These are phyloP conservation scores for Achaetomiella virescens DNA, from an alignment of 495 filamentous ascomycete genomes.

Conservation along the genomic window DNA sequence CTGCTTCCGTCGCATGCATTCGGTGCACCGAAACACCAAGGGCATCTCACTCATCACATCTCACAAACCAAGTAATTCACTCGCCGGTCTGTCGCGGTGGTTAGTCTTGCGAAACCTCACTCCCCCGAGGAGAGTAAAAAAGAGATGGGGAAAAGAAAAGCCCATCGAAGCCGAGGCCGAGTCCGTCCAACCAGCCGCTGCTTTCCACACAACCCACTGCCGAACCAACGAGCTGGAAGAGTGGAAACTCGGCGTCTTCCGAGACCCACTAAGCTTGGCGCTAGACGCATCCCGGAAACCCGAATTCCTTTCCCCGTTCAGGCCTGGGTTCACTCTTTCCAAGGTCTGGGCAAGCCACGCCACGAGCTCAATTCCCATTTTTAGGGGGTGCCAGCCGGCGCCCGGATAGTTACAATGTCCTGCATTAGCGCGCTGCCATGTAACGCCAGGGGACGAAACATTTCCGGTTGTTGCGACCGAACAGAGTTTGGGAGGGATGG, in stretches of 20 bases:
- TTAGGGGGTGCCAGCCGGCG: background rate
- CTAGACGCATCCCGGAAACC: background rate
- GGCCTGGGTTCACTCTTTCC: background rate
- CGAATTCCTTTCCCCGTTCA: background rate
- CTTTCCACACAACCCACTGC: background rate
- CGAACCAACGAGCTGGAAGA: background rate
- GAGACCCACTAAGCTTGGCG: background rate
- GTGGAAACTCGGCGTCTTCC: conserved; percentile 9
- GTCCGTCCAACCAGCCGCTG: background rate
- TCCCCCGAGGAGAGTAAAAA: no score
- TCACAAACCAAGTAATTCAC: no score
- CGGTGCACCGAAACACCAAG: no score
- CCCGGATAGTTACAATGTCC: background rate
- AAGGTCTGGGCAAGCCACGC: background rate
- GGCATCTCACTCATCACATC: no score
- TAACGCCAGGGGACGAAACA: background rate
- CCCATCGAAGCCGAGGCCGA: conserved; percentile 8
- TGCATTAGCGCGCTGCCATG: conserved; percentile 14
- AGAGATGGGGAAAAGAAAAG: background rate
- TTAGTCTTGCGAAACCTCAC: no score
- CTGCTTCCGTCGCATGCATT: background rate
- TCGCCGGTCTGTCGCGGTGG: no score
- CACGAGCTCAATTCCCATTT: background rate
- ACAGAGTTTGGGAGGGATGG: background rate
- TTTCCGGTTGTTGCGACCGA: background rate